Evolutionary conservation across 1,284 basidiomycete species (phyloP).

Genomic region (Phlebopus sp.): DNA sequence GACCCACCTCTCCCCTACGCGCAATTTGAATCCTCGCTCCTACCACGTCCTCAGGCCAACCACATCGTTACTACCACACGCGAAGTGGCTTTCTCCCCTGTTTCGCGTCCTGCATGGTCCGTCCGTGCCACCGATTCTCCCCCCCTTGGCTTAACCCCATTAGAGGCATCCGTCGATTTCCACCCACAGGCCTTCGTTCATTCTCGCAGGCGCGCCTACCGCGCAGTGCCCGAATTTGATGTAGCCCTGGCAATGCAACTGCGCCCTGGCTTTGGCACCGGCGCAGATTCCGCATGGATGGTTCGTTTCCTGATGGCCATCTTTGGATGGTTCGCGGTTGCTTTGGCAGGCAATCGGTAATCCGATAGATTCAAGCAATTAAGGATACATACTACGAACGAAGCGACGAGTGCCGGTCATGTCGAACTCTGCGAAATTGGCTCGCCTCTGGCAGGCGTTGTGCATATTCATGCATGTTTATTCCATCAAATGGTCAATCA

Average conservation of each 20-base stretch:
- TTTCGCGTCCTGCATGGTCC: constrained; percentile 40
- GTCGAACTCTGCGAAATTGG: neutral
- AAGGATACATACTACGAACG: neutral
- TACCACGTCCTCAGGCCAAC: constrained; percentile 4
- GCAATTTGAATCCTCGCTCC: constrained; percentile 6
- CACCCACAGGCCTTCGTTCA: constrained; percentile 15
- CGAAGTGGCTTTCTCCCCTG: constrained; percentile 25
- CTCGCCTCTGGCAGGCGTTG: neutral
- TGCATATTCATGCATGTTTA: too few relatives aligned
- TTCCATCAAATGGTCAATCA: too few relatives aligned
- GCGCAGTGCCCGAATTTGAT: constrained; percentile 50
- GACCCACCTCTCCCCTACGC: constrained; percentile 12
- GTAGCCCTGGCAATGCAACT: constrained; percentile 75
- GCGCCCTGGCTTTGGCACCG: constrained; percentile 59
- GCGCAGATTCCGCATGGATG: constrained; percentile 75
- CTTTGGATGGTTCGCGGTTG: constrained; percentile 71
- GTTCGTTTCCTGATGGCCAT: constrained; percentile 74
- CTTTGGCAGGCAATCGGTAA: constrained; percentile 24
- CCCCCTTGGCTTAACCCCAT: constrained; percentile 19
- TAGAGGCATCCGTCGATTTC: constrained; percentile 5
- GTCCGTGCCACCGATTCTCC: constrained; percentile 37
- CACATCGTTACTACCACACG: constrained; percentile 30
- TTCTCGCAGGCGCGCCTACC: constrained; percentile 32
- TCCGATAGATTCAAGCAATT: neutral
- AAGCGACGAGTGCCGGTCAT: neutral